These are phyloP conservation scores for Nakazawaea anatomiae DNA, from an alignment of 805 yeast genomes.

Conservation along the genomic window DNA sequence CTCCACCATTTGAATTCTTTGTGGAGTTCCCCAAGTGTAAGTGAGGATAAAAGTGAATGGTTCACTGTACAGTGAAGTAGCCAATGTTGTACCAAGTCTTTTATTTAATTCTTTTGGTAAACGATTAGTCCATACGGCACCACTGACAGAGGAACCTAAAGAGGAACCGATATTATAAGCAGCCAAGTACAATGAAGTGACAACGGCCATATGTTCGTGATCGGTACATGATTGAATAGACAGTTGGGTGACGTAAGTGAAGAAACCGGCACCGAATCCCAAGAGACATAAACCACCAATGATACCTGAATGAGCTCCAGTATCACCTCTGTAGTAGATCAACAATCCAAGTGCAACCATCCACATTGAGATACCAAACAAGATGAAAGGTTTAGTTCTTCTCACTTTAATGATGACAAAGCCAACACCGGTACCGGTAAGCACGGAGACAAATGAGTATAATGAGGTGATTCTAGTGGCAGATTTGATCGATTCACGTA, in stretches of 20 bases:
- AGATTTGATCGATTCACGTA: constrained; percentile 49
- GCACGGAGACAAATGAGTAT: constrained; percentile 60
- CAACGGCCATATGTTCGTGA: constrained; percentile 62
- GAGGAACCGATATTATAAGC: constrained; percentile 60
- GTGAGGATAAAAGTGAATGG: constrained; percentile 45
- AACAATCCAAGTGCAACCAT: constrained; percentile 56
- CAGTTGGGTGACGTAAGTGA: constrained; percentile 59
- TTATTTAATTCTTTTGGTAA: constrained; percentile 37
- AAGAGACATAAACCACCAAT: constrained; percentile 59
- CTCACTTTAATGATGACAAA: constrained; percentile 42
- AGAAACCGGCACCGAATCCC: constrained; percentile 73
- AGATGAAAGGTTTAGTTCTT: constrained; percentile 52
- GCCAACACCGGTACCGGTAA: constrained; percentile 56
- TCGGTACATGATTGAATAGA: constrained; percentile 52
- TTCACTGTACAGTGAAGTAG: constrained; percentile 39
- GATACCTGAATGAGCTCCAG: constrained; percentile 44
- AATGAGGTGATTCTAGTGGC: constrained; percentile 63
- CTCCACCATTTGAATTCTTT: constrained; percentile 48
- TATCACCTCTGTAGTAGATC: constrained; percentile 47
- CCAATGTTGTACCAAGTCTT: constrained; percentile 29
- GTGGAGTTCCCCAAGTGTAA: constrained; percentile 59
- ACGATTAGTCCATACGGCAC: constrained; percentile 65
- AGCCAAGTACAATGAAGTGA: constrained; percentile 52
- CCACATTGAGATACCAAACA: constrained; percentile 56
- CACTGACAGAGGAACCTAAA: constrained; percentile 56